phyloP scores from a whole-genome alignment of 306 rosid genomes.

The Cicer pinnatifidum region DNA sequence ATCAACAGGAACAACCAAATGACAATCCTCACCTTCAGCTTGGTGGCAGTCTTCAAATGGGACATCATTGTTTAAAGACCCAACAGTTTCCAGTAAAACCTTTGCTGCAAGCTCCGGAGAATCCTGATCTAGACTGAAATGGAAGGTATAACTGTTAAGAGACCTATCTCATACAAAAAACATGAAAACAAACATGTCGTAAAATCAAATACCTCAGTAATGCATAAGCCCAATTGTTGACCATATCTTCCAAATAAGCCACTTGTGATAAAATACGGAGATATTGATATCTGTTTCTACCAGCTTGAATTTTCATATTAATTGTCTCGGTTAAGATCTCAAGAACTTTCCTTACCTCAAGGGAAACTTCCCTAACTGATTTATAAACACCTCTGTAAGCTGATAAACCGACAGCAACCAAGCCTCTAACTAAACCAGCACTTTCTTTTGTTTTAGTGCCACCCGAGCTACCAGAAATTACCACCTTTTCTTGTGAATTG shows the following conservation, averaged over 20 bases:
- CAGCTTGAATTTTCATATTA: constrained; percentile 68
- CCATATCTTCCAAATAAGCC: constrained; percentile 91
- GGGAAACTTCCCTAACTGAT: constrained; percentile 81
- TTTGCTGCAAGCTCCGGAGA: constrained; percentile 49
- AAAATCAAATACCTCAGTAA: constrained; percentile 68
- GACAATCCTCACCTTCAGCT: constrained; percentile 53
- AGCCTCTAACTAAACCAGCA: constrained; percentile 75
- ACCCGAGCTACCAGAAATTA: constrained; percentile 53
- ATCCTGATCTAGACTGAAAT: constrained; percentile 84
- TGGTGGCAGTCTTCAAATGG: constrained; percentile 45
- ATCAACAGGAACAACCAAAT: constrained; percentile 48
- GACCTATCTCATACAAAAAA: constrained; percentile 15
- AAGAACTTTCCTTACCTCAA: constrained; percentile 77
- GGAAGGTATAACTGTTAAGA: constrained; percentile 49
- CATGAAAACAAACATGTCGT: constrained; percentile 1
- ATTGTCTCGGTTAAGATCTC: constrained; percentile 72
- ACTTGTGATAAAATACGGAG: constrained; percentile 90
- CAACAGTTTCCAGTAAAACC: constrained; percentile 33
- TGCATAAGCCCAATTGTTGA: constrained; percentile 83
- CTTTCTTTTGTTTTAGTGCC: constrained; percentile 65
- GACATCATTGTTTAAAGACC: constrained; percentile 38
- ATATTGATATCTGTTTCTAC: constrained; percentile 79
- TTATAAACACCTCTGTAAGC: constrained; percentile 84
- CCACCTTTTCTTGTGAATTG: constrained; percentile 56
- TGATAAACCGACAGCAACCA: constrained; percentile 86